Conservation (phyloP, 2,329 filamentous ascomycete genomes). For the Dryadomyces quercus-mongolicae region DNA sequence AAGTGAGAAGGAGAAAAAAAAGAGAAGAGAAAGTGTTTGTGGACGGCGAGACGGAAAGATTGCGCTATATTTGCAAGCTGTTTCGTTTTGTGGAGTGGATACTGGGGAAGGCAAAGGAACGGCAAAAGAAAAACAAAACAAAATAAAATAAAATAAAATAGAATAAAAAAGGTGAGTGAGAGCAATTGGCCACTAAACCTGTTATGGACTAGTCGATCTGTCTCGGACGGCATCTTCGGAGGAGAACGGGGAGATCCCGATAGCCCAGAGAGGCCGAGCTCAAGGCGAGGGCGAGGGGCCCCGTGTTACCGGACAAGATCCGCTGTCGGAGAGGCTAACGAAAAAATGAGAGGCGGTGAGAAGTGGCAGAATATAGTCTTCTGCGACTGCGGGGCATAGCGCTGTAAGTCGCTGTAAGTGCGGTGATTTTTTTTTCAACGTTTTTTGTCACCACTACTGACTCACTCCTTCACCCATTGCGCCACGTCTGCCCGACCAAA, state of each 20-base stretch:
- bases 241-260: neutral
- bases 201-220: neutral
- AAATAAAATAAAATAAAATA: neutral
- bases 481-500: too few relatives aligned
- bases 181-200: neutral
- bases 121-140: neutral
- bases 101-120: neutral
- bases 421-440: too few relatives aligned
- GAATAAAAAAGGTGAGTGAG: neutral
- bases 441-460: too few relatives aligned
- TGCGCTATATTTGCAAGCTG: conserved; percentile 7
- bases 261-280: neutral
- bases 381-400: too few relatives aligned
- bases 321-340: neutral
- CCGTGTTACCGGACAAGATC: neutral
- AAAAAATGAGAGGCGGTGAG: neutral
- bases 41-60: conserved; percentile 3
- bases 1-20: neutral
- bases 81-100: neutral
- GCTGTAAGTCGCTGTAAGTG: too few relatives aligned
- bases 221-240: neutral
- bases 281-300: neutral
- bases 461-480: too few relatives aligned
- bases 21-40: neutral
- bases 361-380: too few relatives aligned